Conservation (phyloP, 2,329 filamentous ascomycete species). For the Clonostachys sp. region DNA sequence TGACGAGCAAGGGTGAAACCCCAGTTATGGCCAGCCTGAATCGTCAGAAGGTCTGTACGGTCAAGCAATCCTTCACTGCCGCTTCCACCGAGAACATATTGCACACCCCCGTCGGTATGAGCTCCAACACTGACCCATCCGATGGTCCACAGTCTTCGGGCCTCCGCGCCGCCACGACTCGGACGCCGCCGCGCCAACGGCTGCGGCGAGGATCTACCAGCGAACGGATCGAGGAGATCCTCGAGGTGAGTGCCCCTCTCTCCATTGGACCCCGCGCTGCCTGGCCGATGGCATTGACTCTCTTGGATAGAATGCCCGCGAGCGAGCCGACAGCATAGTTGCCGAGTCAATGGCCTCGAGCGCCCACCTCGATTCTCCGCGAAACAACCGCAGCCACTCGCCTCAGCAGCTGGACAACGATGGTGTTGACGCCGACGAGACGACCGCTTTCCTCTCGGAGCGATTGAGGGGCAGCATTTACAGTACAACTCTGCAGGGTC, state of each 20-base stretch:
- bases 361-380: constrained; percentile 3
- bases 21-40: neutral
- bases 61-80: neutral
- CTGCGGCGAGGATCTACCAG: constrained; percentile 19
- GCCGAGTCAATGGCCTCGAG: constrained; percentile 9
- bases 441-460: constrained; percentile 15
- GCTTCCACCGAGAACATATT: neutral
- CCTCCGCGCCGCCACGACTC: neutral
- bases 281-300: neutral
- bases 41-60: neutral
- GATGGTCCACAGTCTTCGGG: neutral
- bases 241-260: constrained; percentile 31
- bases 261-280: neutral
- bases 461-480: neutral
- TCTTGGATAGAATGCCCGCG: constrained; percentile 29
- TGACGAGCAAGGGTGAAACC: neutral
- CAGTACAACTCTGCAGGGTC: neutral
- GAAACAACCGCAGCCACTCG: neutral
- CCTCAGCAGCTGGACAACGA: neutral
- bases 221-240: constrained; percentile 37
- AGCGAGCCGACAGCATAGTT: constrained; percentile 35
- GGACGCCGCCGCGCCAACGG: constrained; percentile 6
- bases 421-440: constrained; percentile 27
- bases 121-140: neutral
- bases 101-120: neutral